These are phyloP conservation scores for Paecilomyces sp. DNA, from an alignment of 2,329 filamentous ascomycete species.

Conservation along the genomic window DNA sequence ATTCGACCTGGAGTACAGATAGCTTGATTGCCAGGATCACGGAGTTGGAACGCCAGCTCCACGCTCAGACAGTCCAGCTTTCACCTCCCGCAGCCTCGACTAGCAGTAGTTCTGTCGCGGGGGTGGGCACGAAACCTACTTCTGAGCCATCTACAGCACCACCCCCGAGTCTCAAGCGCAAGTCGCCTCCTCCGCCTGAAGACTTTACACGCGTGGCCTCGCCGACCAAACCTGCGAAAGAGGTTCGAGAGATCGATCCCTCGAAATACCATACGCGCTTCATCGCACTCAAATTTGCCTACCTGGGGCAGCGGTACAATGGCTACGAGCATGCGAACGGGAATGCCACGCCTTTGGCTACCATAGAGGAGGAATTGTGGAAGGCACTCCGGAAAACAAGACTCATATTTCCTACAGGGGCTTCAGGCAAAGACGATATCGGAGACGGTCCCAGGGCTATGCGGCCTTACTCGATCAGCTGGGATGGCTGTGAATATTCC, in stretches of 20 bases:
- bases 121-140: background rate
- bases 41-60: conserved; percentile 60
- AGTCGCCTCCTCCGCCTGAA: conserved; percentile 11
- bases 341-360: conserved; percentile 61
- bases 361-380: conserved; percentile 91
- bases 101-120: background rate
- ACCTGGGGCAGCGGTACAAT: conserved; percentile 84
- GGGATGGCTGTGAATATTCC: conserved; percentile 80
- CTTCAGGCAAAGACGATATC: conserved; percentile 27
- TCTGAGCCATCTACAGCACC: background rate
- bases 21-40: conserved; percentile 62
- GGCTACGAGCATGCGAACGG: conserved; percentile 82
- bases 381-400: conserved; percentile 76
- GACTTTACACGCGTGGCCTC: conserved; percentile 17
- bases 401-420: conserved; percentile 66
- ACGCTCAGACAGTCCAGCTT: conserved; percentile 38
- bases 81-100: conserved; percentile 7
- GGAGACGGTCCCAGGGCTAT: conserved; percentile 37
- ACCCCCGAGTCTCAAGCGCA: conserved; percentile 3
- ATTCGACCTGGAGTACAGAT: conserved; percentile 61
- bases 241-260: conserved; percentile 59
- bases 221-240: conserved; percentile 26
- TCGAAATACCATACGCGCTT: conserved; percentile 74
- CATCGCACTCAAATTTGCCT: conserved; percentile 89
- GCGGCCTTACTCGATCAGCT: conserved; percentile 53